These are phyloP conservation scores for Otatea glauca DNA, from an alignment of 176 grass and related monocot genomes.

Conservation along the genomic window DNA sequence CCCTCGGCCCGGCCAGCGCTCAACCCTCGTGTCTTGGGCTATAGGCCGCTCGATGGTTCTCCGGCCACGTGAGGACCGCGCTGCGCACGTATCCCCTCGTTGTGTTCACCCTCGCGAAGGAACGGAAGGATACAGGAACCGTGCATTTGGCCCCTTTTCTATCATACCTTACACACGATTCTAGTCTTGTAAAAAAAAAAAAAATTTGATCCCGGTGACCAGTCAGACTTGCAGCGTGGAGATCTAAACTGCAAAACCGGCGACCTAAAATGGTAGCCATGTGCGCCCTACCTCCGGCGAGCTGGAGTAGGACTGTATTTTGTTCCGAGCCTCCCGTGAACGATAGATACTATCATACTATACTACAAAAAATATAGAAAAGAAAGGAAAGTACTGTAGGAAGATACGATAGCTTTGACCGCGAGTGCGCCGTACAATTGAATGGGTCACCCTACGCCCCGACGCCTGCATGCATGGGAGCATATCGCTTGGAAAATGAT, in stretches of 20 bases:
- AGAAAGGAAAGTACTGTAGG: background rate
- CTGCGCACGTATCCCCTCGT: background rate
- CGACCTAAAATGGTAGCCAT: background rate
- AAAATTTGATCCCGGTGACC: background rate
- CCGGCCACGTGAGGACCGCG: background rate
- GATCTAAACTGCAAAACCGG: background rate
- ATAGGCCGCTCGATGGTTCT: background rate
- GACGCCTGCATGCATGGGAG: too few relatives aligned
- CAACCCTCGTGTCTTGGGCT: too few relatives aligned
- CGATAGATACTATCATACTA: background rate
- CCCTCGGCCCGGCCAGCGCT: too few relatives aligned
- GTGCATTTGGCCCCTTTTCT: background rate
- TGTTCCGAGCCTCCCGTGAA: background rate
- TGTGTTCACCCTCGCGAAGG: background rate
- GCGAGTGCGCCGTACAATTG: background rate
- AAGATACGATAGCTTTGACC: slow-evolving; percentile 1
- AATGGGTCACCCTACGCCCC: background rate
- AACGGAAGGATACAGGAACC: background rate
- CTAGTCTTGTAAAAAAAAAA: too few relatives aligned
- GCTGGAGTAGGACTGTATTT: too few relatives aligned
- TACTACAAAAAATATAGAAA: background rate
- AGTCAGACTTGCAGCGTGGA: background rate
- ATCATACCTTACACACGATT: background rate
- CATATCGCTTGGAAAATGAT: too few relatives aligned
- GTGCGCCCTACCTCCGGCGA: background rate